These are phyloP conservation scores for Huntiella decipiens DNA, from an alignment of 2,329 filamentous ascomycete genomes.

Conservation along the genomic window DNA sequence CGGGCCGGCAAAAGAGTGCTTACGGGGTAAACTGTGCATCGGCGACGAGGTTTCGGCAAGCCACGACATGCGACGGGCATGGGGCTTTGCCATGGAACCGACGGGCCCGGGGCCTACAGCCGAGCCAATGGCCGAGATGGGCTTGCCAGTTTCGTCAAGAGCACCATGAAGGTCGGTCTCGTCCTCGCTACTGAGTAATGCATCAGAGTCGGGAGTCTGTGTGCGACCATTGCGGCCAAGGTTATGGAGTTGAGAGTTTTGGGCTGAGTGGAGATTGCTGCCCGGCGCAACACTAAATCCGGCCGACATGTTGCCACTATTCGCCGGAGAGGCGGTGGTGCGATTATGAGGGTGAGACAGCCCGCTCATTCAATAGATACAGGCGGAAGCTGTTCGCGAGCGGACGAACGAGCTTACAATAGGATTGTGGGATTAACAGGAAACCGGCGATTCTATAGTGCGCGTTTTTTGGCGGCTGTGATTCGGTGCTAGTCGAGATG, in stretches of 20 bases:
- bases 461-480: no score
- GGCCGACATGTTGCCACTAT: no score
- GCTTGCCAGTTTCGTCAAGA: neutral
- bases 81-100: conserved; percentile 35
- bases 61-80: conserved; percentile 62
- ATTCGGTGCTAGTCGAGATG: no score
- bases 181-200: conserved; percentile 83
- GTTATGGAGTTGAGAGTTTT: conserved; percentile 43
- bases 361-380: no score
- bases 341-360: no score
- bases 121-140: conserved; percentile 19
- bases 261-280: conserved; percentile 27
- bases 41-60: conserved; percentile 60
- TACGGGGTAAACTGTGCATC: conserved; percentile 37
- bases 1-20: conserved; percentile 56
- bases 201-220: conserved; percentile 86
- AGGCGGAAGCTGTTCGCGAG: no score
- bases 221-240: conserved; percentile 56
- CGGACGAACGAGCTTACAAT: no score
- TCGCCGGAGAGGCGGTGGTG: no score
- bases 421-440: no score
- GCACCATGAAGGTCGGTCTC: conserved; percentile 40
- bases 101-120: conserved; percentile 20
- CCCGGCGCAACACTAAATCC: conserved; percentile 14
- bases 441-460: no score